Evolutionary conservation across 164 flowering plant species (phyloP), one percentile per base, ranked within the genome.

Genomic region (Litsea cubeba): DNA sequence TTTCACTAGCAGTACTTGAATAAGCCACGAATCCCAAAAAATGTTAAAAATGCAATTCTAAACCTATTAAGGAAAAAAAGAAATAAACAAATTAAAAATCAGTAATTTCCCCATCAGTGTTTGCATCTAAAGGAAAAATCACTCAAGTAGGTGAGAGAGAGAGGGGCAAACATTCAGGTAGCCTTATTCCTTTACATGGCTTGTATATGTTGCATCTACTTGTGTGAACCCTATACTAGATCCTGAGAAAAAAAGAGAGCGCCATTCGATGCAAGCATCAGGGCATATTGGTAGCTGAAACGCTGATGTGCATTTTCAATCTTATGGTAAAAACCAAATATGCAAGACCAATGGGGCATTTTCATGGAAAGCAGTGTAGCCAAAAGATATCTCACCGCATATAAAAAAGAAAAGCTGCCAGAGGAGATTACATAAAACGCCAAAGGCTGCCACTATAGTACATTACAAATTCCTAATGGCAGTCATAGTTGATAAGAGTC

Each of bases 361-460:
- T 80, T 78, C 73, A 76, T 75, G 77, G 81, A 77, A 76, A 65
- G 23, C 72, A 70, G 72, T 51, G 67, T 71, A 81, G 78, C 85
- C 80, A 58, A 68, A 83, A 79, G 77, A 72, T 76, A 82, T 78
- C 71, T 79, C 79, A 81, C 78, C 65, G 71, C 32, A 70, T 50
- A 65, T 74, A 32, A 65, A 65, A 62, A 57, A 65, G 63, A 72
- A 82, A 84, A 78, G 85, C 84, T 82, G 84, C 76, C 72, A 72
- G 6, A 65, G 65, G 73, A 72, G 74, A 74, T 69, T 67, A 77
- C 72, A 76, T 22, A 64, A 74, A 65, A 60, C 76, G 71, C 17
- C 60, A 70, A 82, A 82, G 74, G 76, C 83, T 83, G 85, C 82
- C 65, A 65, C 40, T 65, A 69, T 24, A 71, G 69, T 35, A 73